Base-by-base conservation (phyloP, 495 filamentous ascomycete species). In the Penicillium ochrochloron region DNA sequence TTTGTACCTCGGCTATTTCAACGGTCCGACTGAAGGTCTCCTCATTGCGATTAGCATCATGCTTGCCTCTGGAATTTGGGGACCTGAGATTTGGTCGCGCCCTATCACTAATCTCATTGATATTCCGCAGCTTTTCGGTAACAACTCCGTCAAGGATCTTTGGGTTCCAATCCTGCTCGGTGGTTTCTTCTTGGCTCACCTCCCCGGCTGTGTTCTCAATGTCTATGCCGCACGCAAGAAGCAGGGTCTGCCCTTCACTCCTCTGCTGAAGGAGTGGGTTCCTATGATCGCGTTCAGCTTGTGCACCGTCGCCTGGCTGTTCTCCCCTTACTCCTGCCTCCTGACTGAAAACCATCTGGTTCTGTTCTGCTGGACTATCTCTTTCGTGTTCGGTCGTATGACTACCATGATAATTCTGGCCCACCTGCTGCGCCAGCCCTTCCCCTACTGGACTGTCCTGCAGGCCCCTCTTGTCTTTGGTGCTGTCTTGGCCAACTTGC, bases 401-500 rank as follows among this genome's bases (percentile, higher is more conserved):
- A 98, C 96, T 2, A 99, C 95, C 56, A 98, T 97, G 82, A 98
- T 98, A 76, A 98, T 99, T 73, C 86, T 99, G 17, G 94, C 96
- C 12, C 95, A 99, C 74, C 80, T 99, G 17, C 91, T 94, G 5
- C 88, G 87, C 59, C 96, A 98, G 75, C 92, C 94, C 2, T 99
- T 97, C 78, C 95, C 95, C 0, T 93, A 90, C 81, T 98, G 94
- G 93, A 99, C 95, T 17, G 84, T 94, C 39, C 88, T 99, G 83
- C 83, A 97, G 27, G 85, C 83, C 44, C 95, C 95, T 12, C 84
- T 99, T 19, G 80, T 98, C 42, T 89, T 89, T 8, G 95, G 96
- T 33, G 94, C 93, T 27, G 69, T 95, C 3, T 79, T 98, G 17
- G 90, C 84, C 3, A 97, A 97, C 74, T 77, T 97, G 34, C 95